Conservation (phyloP, 169 alveolate species). For the Eimeria sp. region DNA sequence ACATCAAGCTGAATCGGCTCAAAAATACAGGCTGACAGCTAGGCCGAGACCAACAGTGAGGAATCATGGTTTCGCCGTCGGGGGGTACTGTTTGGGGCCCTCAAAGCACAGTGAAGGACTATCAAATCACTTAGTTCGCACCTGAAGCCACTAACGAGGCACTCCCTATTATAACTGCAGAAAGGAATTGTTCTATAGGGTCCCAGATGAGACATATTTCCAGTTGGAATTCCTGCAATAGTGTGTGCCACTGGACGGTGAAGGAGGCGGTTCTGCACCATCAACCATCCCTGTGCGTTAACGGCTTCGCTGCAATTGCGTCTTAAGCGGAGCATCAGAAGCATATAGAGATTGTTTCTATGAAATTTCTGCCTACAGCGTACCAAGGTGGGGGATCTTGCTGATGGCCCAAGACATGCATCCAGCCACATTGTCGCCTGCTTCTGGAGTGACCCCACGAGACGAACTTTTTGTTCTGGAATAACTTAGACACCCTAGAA, state of each 20-base stretch:
- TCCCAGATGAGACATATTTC: background rate
- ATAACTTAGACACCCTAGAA: background rate
- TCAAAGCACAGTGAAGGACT: background rate
- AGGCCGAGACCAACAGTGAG: background rate
- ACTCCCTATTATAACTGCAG: background rate
- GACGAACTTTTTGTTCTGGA: background rate
- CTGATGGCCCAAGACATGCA: background rate
- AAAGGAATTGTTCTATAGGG: background rate
- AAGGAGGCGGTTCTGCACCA: constrained; percentile 16
- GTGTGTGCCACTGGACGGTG: background rate
- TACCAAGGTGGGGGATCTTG: background rate
- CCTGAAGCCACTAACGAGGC: background rate
- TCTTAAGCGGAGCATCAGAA: background rate
- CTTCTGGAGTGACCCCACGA: constrained; percentile 40
- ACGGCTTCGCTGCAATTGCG: background rate
- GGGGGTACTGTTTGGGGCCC: constrained; percentile 21
- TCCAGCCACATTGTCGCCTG: background rate
- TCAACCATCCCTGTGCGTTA: background rate
- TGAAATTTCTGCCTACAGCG: background rate
- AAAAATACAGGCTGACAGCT: background rate
- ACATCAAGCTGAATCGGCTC: background rate
- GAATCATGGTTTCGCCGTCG: background rate
- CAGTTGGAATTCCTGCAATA: background rate
- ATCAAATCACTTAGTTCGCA: background rate
- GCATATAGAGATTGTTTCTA: background rate